Evolutionary conservation across 2,329 filamentous ascomycete genomes (phyloP).

Genomic region (Passalora sequoiae): DNA sequence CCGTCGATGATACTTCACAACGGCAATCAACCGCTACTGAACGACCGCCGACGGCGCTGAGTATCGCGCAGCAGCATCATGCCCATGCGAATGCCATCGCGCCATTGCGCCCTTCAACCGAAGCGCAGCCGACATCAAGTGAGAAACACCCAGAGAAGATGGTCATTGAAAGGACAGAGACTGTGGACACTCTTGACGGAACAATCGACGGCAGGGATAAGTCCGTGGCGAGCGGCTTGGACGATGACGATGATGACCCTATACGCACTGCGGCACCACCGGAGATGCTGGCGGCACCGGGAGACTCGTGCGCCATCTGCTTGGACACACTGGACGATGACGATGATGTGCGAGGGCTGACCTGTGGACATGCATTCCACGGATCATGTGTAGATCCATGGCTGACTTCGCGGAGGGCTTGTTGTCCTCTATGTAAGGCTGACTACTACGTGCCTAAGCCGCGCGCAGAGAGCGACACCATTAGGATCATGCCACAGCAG

Average conservation of each 20-base stretch:
- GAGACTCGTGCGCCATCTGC: slow-evolving; percentile 94
- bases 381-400: slow-evolving; percentile 93
- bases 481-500: slow-evolving; percentile 20
- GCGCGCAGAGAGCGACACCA: slow-evolving; percentile 54
- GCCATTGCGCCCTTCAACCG: slow-evolving; percentile 16
- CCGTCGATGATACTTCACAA: slow-evolving; percentile 29
- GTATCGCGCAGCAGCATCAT: slow-evolving; percentile 45
- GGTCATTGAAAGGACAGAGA: slow-evolving; percentile 31
- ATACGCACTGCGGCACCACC: slow-evolving; percentile 77
- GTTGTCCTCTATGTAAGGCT: slow-evolving; percentile 95
- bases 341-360: slow-evolving; percentile 87
- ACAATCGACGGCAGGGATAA: too few species aligned
- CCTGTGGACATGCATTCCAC: slow-evolving; percentile 97
- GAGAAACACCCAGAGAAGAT: slow-evolving; percentile 31
- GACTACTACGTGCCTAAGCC: slow-evolving; percentile 96
- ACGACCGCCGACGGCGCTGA: slow-evolving; percentile 36
- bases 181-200: slow-evolving; percentile 24
- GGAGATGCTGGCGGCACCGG: slow-evolving; percentile 73
- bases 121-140: slow-evolving; percentile 23
- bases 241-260: slow-evolving; percentile 68
- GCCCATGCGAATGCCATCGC: slow-evolving; percentile 32
- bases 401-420: slow-evolving; percentile 88
- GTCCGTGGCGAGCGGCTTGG: slow-evolving; percentile 48
- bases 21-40: slow-evolving; percentile 29
- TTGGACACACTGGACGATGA: slow-evolving; percentile 91